phyloP scores from a whole-genome alignment of 192 early-diverging fungal genomes.

The Allomyces arbusculus region DNA sequence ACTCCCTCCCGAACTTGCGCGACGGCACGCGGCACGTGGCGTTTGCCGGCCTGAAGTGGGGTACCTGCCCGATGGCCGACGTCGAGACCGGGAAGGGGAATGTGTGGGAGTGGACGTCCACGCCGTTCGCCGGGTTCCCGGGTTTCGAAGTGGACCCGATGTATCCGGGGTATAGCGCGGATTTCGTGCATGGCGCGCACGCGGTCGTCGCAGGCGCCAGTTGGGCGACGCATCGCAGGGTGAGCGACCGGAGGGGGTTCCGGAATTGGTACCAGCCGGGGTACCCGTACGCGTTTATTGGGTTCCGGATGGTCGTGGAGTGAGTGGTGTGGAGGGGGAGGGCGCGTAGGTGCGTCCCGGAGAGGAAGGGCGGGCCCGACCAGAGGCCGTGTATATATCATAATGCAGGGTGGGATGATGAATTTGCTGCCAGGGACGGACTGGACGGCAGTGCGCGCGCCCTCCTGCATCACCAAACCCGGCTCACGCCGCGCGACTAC shows the following conservation, averaged over 20 bases:
- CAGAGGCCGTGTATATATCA: no score
- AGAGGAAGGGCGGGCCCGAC: no score
- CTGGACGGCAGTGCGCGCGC: no score
- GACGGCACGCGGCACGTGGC: constrained; percentile 39
- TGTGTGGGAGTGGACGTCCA: constrained; percentile 71
- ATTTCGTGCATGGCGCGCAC: constrained; percentile 83
- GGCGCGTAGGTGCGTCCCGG: no score
- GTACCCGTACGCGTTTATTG: constrained; percentile 67
- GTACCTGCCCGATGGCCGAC: constrained; percentile 3
- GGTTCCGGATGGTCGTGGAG: constrained; percentile 30
- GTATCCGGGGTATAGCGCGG: constrained; percentile 76
- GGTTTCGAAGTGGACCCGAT: constrained; percentile 39
- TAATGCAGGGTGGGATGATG: no score
- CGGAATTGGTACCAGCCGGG: constrained; percentile 79
- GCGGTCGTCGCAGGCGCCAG: constrained; percentile 59
- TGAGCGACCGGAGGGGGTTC: constrained; percentile 48
- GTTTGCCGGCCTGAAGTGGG: constrained; percentile 5
- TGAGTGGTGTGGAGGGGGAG: no score
- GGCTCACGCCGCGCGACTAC: no score
- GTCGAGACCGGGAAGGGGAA: constrained; percentile 22
- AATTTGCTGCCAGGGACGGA: no score
- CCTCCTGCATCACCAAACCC: no score
- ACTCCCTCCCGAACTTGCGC: constrained; percentile 30
- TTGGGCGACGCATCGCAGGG: constrained; percentile 67
- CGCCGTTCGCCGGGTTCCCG: constrained; percentile 30